Base-by-base conservation (phyloP, 2,329 filamentous ascomycete species). In the Trichoderma semiorbis region DNA sequence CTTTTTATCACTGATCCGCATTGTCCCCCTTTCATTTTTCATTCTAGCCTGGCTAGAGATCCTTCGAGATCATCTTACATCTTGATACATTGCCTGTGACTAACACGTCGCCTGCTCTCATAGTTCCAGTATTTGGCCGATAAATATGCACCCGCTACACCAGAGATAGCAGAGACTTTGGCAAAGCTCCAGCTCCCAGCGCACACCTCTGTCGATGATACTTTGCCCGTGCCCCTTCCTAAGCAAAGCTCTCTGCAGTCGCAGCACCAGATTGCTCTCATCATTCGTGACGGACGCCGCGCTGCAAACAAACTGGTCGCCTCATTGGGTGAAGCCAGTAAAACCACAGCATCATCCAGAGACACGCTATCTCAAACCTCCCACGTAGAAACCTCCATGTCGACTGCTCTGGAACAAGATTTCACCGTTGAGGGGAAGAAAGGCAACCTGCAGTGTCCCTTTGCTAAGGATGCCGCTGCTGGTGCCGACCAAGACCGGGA, bases 371-470 rank as follows among this genome's bases (percentile, higher is more conserved):
- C 86, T 21, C 83, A 82, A 60, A 83, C 83, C 39, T 82, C 81
- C 43, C 82, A 82, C 67, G 81, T 82, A 70, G 81, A 81, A 78
- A 90, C 89, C 21, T 88, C 90, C 73, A 85, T 88, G 79, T 90
- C 90, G 68, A 90, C 88, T 64, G 86, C 89, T 47, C 83, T 97
- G 78, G 95, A 97, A 83, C 92, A 92, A 82, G 95, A 98, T 81
- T 98, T 97, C 77, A 98, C 95, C 21, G 92, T 95, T 39, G 86
- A 91, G 79, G 95, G 95, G 73, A 93, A 90, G 78, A 93, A 92
- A 77, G 93, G 94, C 76, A 88, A 88, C 74, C 84, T 98, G 66
- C 89, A 89, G 75, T 98, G 95, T 82, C 95, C 95, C 0, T 97
- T 97, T 81, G 91, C 85, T 72, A 82, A 85, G 77, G 75, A 75